Base-by-base conservation (phyloP, 164 flowering plant genomes). In the Cinnamomum chago region DNA sequence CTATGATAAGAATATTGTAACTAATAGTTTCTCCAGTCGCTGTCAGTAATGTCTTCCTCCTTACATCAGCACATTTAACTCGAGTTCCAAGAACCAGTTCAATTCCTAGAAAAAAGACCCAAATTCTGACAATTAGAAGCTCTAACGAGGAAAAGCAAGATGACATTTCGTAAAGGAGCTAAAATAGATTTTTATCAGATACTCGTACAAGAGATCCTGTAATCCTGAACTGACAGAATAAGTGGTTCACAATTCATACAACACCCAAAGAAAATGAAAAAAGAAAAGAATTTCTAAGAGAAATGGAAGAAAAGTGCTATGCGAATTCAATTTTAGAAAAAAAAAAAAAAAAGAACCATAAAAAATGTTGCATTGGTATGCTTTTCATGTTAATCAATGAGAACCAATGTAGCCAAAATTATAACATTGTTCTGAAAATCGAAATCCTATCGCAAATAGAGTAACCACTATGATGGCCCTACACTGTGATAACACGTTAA, bases 11-110 rank as follows among this genome's bases (percentile, higher is more conserved):
- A 82, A 85, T 73, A 73, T 87, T 90, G 81, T 93, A 95, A 79
- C 94, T 93, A 73, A 95, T 93, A 71, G 95, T 93, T 88, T 95
- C 99, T 72, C 98, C 99, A 62, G 90, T 79, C 47, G 92, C 92
- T 72, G 98, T 92, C 70, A 92, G 66, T 62, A 95, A 79, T 75
- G 96, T 91, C 84, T 91, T 90, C 68, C 97, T 84, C 83, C 84
- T 93, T 80, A 93, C 88, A 83, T 95, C 98, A 84, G 79, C 95
- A 65, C 97, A 92, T 78, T 87, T 91, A 14, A 93, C 97, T 67
- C 85, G 87, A 70, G 96, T 93, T 76, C 95, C 97, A 81, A 93
- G 97, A 80, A 95, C 89, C 81, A 95, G 79, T 79, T 95, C 99
- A 73, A 95, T 92, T 77, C 98, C 98, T 93, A 62, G 23, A 79